A percentile compares a stretch with the other conserved stretches of the same genome.
Evolutionary conservation across 2,329 filamentous ascomycete genomes (phyloP).

Genomic region (Diaporthe batatas): DNA sequence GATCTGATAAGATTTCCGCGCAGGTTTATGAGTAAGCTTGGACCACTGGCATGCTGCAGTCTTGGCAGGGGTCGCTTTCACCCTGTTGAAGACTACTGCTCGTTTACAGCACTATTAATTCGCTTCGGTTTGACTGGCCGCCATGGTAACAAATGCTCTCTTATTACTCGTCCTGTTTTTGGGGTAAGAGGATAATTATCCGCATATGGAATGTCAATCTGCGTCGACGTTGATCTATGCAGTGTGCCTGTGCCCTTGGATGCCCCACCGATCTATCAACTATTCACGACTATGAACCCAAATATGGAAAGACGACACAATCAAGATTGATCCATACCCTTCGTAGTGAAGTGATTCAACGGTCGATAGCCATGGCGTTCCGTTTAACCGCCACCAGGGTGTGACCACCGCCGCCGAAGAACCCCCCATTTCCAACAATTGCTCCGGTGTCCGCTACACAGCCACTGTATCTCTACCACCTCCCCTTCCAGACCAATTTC

Average conservation of each 20-base stretch:
- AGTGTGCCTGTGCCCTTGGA: not conserved
- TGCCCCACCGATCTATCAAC: not conserved
- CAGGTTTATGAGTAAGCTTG: constrained; percentile 20
- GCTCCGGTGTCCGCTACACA: too few relatives aligned
- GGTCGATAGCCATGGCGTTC: not conserved
- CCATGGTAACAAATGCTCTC: not conserved
- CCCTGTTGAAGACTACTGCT: not conserved
- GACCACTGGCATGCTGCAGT: not conserved
- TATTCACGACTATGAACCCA: not conserved
- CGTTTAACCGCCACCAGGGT: constrained; percentile 1
- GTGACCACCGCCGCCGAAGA: not conserved
- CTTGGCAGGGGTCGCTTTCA: constrained; percentile 23
- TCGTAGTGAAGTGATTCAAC: not conserved
- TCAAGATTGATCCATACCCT: not conserved
- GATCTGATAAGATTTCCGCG: constrained; percentile 29
- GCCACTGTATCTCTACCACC: too few relatives aligned
- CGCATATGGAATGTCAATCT: not conserved
- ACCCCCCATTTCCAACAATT: not conserved
- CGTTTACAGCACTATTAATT: not conserved
- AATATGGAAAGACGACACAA: not conserved
- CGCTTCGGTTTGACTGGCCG: not conserved
- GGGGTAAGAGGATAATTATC: too few relatives aligned
- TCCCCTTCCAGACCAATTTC: too few relatives aligned
- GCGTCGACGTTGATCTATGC: not conserved
- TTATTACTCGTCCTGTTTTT: not conserved